Conservation (phyloP, 768 basidiomycete genomes). For the Mycena venus region DNA sequence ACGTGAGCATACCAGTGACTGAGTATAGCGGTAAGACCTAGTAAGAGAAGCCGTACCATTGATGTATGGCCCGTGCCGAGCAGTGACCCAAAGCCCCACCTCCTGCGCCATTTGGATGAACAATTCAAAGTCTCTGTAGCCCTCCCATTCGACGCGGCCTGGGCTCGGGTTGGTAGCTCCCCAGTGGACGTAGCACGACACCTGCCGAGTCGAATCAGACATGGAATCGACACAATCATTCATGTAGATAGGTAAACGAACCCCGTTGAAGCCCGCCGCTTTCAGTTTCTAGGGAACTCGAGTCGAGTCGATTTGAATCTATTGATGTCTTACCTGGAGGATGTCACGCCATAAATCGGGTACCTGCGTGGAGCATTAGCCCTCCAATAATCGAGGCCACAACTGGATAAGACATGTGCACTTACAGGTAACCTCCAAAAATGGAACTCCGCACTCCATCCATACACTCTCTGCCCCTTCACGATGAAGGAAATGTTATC, state of each 20-base stretch:
- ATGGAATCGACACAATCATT: neutral
- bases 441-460: slow-evolving; percentile 29
- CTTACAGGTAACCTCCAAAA: slow-evolving; percentile 27
- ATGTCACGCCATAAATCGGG: slow-evolving; percentile 28
- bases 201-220: slow-evolving; percentile 4
- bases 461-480: slow-evolving; percentile 22
- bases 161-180: slow-evolving; percentile 24
- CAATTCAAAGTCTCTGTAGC: slow-evolving; percentile 20
- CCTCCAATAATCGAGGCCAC: neutral
- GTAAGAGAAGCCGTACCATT: slow-evolving; percentile 14
- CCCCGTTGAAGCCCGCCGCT: slow-evolving; percentile 23
- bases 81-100: slow-evolving; percentile 23
- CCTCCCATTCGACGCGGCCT: slow-evolving; percentile 25
- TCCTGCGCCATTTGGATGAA: slow-evolving; percentile 27
- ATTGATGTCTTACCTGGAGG: slow-evolving; percentile 7
- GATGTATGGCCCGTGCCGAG: slow-evolving; percentile 23
- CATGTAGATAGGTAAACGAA: slow-evolving; percentile 6
- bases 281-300: slow-evolving; percentile 17
- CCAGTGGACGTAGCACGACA: slow-evolving; percentile 29
- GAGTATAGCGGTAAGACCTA: neutral
- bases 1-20: neutral
- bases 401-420: neutral
- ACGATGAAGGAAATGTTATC: slow-evolving; percentile 25
- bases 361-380: neutral
- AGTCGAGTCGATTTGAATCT: neutral